phyloP scores from a whole-genome alignment of 2,329 filamentous ascomycete genomes.

The Spiromastix sp. region DNA sequence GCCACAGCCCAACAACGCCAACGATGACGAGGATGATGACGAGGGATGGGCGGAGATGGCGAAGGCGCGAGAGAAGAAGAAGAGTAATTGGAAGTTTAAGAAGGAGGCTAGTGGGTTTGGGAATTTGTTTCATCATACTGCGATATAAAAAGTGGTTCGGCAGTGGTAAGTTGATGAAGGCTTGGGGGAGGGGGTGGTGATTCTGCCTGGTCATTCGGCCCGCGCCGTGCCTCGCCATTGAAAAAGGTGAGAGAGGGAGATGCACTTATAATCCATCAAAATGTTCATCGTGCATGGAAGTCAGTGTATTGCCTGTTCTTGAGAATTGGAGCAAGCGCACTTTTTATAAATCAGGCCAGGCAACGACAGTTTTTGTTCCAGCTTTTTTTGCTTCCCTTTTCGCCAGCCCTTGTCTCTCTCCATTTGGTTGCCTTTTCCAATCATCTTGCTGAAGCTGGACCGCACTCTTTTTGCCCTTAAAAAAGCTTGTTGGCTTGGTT shows the following conservation, averaged over 20 bases:
- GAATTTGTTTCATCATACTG: conserved; percentile 28
- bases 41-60: conserved; percentile 42
- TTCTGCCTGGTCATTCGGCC: too few species aligned
- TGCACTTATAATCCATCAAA: too few species aligned
- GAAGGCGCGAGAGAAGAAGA: conserved; percentile 40
- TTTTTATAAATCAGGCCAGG: too few species aligned
- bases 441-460: too few species aligned
- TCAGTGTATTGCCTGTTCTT: conserved; percentile 3
- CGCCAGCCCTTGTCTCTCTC: too few species aligned
- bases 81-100: conserved; percentile 36
- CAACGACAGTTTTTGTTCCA: too few species aligned
- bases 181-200: background rate
- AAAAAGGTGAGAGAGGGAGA: too few species aligned
- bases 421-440: too few species aligned
- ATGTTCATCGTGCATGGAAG: background rate
- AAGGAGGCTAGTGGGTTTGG: conserved; percentile 26
- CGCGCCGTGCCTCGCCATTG: too few species aligned
- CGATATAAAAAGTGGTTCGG: too few species aligned
- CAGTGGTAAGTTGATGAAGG: background rate
- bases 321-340: background rate
- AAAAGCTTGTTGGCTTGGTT: conserved; percentile 2
- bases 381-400: too few species aligned
- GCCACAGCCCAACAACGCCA: conserved; percentile 6
- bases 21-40: conserved; percentile 40
- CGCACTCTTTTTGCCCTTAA: conserved; percentile 1